Evolutionary conservation across 2,329 filamentous ascomycete species (phyloP), one percentile per base, ranked within the genome.

Genomic region (Domatiomyces catenatus): DNA sequence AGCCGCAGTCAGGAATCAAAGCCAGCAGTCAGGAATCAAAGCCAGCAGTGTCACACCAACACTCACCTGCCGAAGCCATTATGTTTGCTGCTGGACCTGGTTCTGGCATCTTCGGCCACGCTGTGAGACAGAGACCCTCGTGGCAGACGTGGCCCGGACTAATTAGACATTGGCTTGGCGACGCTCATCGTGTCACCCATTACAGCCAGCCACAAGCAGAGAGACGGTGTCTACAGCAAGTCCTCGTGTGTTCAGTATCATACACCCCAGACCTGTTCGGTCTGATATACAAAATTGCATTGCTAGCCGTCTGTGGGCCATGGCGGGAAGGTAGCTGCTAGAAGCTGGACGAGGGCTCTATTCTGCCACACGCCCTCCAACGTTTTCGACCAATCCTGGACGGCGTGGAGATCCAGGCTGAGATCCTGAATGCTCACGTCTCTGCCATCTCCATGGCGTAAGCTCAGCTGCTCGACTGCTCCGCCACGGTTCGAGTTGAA

Each of bases 401-500:
- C 32, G 2, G 32, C 15, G 32, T 15, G 10, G 15, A 39, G 32
- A 39, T 39, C 8, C 32, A 39, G 32, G 10, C 32, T 4, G 32
- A 39, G 7, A 15, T 15, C 8, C 32, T 39, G 2, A 39, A 39
- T 39, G 12, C 10, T 39, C 12, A 39, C 15, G 32, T 12, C 43
- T 45, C 43, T 45, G 43, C 19, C 12, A 10, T 47, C 15, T 32
- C 22, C 45, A n/a, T 47, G 12, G 45, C 24, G 45, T 6, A 52
- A 15, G 5, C 8, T 28, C 32, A 54, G 28, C 17, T 49, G 47
- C 22, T 54, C 47, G 28, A 57, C 47, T 5, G 48, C 44, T 17
- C 55, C 57, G 22, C 22, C 22, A 10, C 51, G 56, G 26, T 55
- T 51, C 10, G 54, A 55, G 26, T 50, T 45, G 47, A 59, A 54